Evolutionary conservation across 441 rosid species (phyloP).

Genomic region (Arabidopsis lyrata): DNA sequence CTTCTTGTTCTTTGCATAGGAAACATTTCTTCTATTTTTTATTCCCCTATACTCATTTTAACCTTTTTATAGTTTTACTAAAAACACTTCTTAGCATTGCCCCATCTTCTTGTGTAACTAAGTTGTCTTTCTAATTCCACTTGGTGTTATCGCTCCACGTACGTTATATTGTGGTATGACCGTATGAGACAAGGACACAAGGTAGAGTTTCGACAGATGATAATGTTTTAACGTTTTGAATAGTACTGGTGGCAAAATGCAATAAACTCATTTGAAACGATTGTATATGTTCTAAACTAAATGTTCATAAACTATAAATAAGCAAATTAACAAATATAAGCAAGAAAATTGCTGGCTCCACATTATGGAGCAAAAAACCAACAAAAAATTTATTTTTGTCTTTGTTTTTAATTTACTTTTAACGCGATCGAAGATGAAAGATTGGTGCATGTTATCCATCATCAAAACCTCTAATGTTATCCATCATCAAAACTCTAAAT

Average conservation of each 20-base stretch:
- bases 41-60: slow-evolving; percentile 48
- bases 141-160: slow-evolving; percentile 27
- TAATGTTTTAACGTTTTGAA: not conserved
- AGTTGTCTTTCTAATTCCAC: slow-evolving; percentile 28
- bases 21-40: slow-evolving; percentile 63
- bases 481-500: not conserved
- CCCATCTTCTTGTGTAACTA: slow-evolving; percentile 44
- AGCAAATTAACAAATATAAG: not conserved
- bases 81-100: slow-evolving; percentile 19
- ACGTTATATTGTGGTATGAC: not conserved
- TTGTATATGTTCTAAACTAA: not conserved
- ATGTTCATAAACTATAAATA: not conserved
- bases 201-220: not conserved
- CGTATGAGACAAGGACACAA: too few species aligned
- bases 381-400: not conserved
- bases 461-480: not conserved
- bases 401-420: not conserved
- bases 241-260: not conserved
- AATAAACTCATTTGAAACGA: not conserved
- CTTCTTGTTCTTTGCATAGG: slow-evolving; percentile 66
- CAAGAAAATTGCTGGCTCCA: not conserved
- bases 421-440: not conserved
- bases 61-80: slow-evolving; percentile 20
- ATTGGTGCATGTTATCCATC: too few species aligned
- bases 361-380: not conserved